phyloP scores from a whole-genome alignment of 2,329 filamentous ascomycete species.

The Neoscytalidium dimidiatum region DNA sequence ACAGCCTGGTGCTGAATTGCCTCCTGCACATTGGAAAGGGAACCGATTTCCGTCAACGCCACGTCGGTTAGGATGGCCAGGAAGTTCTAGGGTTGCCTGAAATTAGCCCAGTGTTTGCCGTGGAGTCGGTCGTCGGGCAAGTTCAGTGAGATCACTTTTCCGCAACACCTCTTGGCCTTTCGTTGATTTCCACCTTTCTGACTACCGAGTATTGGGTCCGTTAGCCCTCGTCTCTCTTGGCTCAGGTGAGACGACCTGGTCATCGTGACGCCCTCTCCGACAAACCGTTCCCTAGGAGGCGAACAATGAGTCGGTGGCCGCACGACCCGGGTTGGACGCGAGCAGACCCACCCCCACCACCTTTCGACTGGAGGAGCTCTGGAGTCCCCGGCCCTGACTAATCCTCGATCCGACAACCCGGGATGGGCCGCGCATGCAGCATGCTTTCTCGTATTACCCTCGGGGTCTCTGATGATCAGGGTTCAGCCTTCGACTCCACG shows the following conservation, averaged over 20 bases:
- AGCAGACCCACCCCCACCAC: not conserved
- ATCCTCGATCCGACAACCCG: not conserved
- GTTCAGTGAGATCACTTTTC: not conserved
- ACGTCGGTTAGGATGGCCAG: not conserved
- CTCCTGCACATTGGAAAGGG: not conserved
- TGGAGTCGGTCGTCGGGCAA: not conserved
- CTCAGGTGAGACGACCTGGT: too few relatives aligned
- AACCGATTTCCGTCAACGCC: not conserved
- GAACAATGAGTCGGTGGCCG: too few relatives aligned
- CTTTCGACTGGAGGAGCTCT: not conserved
- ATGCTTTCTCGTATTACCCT: not conserved
- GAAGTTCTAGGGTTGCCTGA: not conserved
- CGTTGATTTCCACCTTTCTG: not conserved
- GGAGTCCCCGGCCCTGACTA: not conserved
- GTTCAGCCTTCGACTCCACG: not conserved
- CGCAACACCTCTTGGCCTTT: not conserved
- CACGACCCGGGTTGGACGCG: not conserved
- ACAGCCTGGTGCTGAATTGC: not conserved
- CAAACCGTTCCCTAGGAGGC: too few relatives aligned
- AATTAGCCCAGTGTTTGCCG: not conserved
- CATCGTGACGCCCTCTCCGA: not conserved
- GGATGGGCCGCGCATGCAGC: not conserved
- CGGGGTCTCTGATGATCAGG: not conserved
- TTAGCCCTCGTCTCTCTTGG: not conserved
- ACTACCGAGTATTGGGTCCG: not conserved